A percentile compares a stretch with the other conserved stretches of the same genome.
These are phyloP conservation scores for Ceratobasidium sp. DNA, from an alignment of 1,284 basidiomycete species.

Conservation along the genomic window DNA sequence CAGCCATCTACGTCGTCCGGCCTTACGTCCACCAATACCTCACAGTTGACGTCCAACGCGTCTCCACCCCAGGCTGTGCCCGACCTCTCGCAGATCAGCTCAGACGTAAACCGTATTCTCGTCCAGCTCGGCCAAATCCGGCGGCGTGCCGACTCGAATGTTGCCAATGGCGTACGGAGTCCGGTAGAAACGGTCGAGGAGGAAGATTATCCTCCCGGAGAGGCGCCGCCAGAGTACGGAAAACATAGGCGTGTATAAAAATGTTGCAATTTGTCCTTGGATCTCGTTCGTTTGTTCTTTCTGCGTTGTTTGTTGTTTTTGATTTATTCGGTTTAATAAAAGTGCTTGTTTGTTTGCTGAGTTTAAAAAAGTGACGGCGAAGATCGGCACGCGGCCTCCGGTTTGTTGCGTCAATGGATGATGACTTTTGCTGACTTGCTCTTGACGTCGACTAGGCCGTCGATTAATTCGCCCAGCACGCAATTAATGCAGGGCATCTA, in stretches of 20 bases:
- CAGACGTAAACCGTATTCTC: slow-evolving; percentile 43
- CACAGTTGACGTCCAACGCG: not conserved
- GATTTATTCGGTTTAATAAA: slow-evolving; percentile 15
- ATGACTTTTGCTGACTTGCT: slow-evolving; percentile 15
- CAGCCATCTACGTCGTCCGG: not conserved
- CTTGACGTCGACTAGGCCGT: not conserved
- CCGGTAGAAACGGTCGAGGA: not conserved
- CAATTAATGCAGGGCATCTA: slow-evolving; percentile 3
- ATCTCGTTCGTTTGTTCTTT: not conserved
- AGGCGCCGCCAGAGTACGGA: slow-evolving; percentile 33
- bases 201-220: slow-evolving; percentile 3
- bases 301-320: too few species aligned
- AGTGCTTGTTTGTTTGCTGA: not conserved
- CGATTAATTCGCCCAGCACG: not conserved
- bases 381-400: not conserved
- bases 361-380: too few species aligned
- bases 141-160: slow-evolving; percentile 25
- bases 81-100: slow-evolving; percentile 44
- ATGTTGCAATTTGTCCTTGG: not conserved
- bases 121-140: slow-evolving; percentile 43
- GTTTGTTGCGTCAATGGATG: not conserved
- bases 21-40: too few species aligned
- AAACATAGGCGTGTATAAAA: slow-evolving; percentile 24
- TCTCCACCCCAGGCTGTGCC: not conserved
- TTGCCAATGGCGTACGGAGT: not conserved